Conservation (phyloP, 106 monocot species). For the Cymbidium sinense region DNA sequence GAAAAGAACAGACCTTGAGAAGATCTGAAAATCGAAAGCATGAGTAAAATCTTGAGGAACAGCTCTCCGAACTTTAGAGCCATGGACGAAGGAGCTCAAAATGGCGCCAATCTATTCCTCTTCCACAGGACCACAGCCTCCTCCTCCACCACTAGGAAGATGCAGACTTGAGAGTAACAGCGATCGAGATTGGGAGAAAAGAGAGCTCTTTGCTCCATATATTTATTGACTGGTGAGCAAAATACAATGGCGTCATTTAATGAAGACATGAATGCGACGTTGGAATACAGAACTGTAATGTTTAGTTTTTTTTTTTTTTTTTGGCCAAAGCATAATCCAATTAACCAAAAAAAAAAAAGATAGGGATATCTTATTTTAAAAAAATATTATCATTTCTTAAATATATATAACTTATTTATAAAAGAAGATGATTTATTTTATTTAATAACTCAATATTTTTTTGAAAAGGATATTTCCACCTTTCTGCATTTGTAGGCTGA, state of each 20-base stretch:
- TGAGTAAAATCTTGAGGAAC: constrained; percentile 31
- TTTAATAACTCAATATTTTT: too few relatives aligned
- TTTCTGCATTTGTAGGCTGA: too few relatives aligned
- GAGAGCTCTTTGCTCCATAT: neutral
- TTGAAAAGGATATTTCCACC: too few relatives aligned
- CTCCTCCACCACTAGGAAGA: neutral
- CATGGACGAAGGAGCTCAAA: constrained; percentile 5
- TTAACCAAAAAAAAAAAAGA: too few relatives aligned
- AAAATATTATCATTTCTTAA: too few relatives aligned
- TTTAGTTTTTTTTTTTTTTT: too few relatives aligned
- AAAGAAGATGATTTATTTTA: too few relatives aligned
- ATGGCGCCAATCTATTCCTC: neutral
- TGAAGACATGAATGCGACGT: constrained; percentile 13
- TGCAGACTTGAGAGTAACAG: neutral
- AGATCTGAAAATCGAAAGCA: constrained; percentile 22
- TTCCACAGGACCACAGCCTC: neutral
- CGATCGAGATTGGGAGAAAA: neutral
- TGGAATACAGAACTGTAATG: neutral
- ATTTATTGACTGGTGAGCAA: neutral
- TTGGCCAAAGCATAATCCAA: too few relatives aligned
- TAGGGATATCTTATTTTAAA: too few relatives aligned
- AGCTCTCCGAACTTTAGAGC: constrained; percentile 10
- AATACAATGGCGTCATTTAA: constrained; percentile 7
- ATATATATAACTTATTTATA: too few relatives aligned
- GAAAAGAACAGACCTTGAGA: constrained; percentile 27